phyloP scores from a whole-genome alignment of 2,329 filamentous ascomycete species.

The Blastomyces parvus region DNA sequence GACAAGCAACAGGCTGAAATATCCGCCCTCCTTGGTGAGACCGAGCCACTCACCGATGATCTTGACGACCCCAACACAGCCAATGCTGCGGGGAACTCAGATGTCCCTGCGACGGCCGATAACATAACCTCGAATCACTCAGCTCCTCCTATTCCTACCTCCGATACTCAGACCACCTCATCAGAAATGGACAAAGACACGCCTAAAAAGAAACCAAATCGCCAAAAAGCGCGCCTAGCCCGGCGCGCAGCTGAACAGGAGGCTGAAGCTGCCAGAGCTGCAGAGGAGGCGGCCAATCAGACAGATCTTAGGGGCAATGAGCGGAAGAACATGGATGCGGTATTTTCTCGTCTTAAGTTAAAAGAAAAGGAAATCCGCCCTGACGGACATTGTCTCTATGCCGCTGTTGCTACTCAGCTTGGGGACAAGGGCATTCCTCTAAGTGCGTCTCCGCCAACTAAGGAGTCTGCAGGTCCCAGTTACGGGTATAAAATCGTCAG shows the following conservation, averaged over 20 bases:
- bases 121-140: neutral
- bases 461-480: constrained; percentile 18
- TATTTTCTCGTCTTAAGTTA: constrained; percentile 55
- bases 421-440: constrained; percentile 37
- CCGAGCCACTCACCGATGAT: constrained; percentile 13
- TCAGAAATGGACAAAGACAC: neutral
- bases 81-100: constrained; percentile 18
- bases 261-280: constrained; percentile 56
- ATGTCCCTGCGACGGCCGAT: constrained; percentile 7
- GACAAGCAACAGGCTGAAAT: constrained; percentile 47
- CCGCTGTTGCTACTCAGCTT: constrained; percentile 80
- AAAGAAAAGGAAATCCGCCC: constrained; percentile 71
- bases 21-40: constrained; percentile 34
- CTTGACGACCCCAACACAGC: constrained; percentile 29
- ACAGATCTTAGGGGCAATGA: constrained; percentile 65
- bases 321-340: constrained; percentile 57
- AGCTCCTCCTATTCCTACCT: constrained; percentile 5
- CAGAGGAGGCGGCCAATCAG: constrained; percentile 63
- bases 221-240: constrained; percentile 83
- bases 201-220: constrained; percentile 64
- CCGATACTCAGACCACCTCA: neutral
- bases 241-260: constrained; percentile 79
- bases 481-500: constrained; percentile 59
- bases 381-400: constrained; percentile 92
- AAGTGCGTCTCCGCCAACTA: constrained; percentile 27